phyloP scores from a whole-genome alignment of 148 eudicot species.

The Persicaria maculosa region DNA sequence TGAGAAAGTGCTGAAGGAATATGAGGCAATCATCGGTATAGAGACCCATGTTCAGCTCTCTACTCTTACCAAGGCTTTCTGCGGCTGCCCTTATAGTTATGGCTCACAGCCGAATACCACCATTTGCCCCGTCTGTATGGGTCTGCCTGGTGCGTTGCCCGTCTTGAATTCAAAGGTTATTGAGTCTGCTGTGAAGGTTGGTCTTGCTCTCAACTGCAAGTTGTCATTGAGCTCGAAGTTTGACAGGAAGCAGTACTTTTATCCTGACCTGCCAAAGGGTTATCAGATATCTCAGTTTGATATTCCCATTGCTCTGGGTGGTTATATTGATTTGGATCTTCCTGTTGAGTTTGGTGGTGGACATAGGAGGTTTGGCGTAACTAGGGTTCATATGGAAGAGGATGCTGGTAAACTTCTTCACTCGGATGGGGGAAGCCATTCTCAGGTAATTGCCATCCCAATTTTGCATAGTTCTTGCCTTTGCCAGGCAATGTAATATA shows the following conservation, averaged over 20 bases:
- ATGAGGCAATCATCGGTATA: slow-evolving; percentile 79
- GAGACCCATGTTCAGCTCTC: slow-evolving; percentile 94
- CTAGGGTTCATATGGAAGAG: slow-evolving; percentile 98
- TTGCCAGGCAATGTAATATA: background rate
- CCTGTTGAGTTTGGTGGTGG: slow-evolving; percentile 95
- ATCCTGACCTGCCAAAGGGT: slow-evolving; percentile 96
- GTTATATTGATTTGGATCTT: slow-evolving; percentile 83
- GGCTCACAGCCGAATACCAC: slow-evolving; percentile 78
- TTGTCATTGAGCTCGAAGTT: slow-evolving; percentile 73
- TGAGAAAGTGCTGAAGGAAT: slow-evolving; percentile 45
- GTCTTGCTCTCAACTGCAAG: slow-evolving; percentile 85
- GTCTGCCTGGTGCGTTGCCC: slow-evolving; percentile 94
- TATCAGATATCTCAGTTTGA: slow-evolving; percentile 98
- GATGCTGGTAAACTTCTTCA: slow-evolving; percentile 97
- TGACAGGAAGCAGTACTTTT: slow-evolving; percentile 96
- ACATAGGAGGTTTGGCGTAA: slow-evolving; percentile 82
- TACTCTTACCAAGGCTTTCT: slow-evolving; percentile 84
- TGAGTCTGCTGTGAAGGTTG: slow-evolving; percentile 75
- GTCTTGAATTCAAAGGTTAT: slow-evolving; percentile 86
- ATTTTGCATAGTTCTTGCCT: background rate
- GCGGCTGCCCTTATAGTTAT: slow-evolving; percentile 80
- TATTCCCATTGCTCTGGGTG: slow-evolving; percentile 77
- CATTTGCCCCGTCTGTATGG: slow-evolving; percentile 93
- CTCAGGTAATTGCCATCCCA: slow-evolving; percentile 51
- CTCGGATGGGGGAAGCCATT: slow-evolving; percentile 59